phyloP scores from a whole-genome alignment of 2,329 filamentous ascomycete genomes.

The Colletotrichum acutatum region DNA sequence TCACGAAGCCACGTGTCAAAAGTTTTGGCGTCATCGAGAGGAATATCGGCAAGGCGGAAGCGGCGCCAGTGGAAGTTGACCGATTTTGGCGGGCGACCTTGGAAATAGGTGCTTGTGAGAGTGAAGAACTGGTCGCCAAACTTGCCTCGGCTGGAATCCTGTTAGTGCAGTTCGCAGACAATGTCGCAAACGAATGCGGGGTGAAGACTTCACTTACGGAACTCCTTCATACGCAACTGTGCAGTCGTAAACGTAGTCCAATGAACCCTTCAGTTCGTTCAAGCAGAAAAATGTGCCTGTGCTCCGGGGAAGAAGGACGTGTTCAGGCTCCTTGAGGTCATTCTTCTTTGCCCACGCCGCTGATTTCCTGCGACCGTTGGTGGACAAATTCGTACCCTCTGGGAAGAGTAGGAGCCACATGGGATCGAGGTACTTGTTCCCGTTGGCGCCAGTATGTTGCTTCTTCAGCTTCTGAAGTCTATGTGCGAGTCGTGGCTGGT shows the following conservation, averaged over 20 bases:
- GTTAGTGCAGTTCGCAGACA: background rate
- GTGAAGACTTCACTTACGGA: constrained; percentile 69
- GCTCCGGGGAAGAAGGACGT: constrained; percentile 81
- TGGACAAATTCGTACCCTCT: constrained; percentile 85
- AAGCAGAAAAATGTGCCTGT: constrained; percentile 85
- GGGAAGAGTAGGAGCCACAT: constrained; percentile 94
- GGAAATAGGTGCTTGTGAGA: constrained; percentile 85
- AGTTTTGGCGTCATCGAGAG: constrained; percentile 75
- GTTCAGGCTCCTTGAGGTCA: constrained; percentile 76
- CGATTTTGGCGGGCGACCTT: constrained; percentile 89
- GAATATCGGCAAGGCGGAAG: constrained; percentile 83
- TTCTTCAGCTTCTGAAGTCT: constrained; percentile 77
- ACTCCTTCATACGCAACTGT: constrained; percentile 96
- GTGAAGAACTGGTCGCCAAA: constrained; percentile 95
- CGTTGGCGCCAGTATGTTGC: constrained; percentile 62
- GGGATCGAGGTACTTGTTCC: constrained; percentile 71
- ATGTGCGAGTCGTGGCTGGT: constrained; percentile 79
- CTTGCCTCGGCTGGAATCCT: constrained; percentile 69
- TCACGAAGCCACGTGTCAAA: constrained; percentile 89
- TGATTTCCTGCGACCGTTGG: constrained; percentile 76
- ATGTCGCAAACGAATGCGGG: background rate
- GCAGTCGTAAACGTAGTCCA: constrained; percentile 91
- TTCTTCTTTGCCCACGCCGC: constrained; percentile 81
- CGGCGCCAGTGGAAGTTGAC: constrained; percentile 98
- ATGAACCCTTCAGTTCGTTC: constrained; percentile 76